Evolutionary conservation across 2,329 filamentous ascomycete species (phyloP).

Genomic region (Hymenoscyphus salicellus): DNA sequence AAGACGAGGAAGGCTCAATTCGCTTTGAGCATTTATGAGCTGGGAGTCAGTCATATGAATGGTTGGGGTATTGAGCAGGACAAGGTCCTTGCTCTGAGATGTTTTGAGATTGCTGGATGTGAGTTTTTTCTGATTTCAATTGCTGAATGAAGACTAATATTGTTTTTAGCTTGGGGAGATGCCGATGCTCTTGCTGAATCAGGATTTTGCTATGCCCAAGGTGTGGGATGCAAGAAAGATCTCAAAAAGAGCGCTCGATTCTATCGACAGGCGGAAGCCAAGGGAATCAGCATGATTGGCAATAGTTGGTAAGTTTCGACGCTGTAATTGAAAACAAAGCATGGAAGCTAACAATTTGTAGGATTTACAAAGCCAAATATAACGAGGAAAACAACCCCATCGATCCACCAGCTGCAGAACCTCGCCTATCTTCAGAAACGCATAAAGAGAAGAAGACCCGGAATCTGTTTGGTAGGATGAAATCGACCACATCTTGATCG

Average conservation of each 20-base stretch:
- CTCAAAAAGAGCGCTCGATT: conserved; percentile 89
- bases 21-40: conserved; percentile 90
- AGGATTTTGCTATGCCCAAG: conserved; percentile 93
- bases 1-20: conserved; percentile 90
- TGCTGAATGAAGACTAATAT: conserved; percentile 28
- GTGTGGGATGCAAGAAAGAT: conserved; percentile 91
- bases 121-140: conserved; percentile 39
- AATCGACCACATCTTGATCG: conserved; percentile 12
- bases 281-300: conserved; percentile 95
- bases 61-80: conserved; percentile 97
- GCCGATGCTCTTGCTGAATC: conserved; percentile 90
- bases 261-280: conserved; percentile 85
- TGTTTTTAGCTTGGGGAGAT: conserved; percentile 75
- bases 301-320: conserved; percentile 81
- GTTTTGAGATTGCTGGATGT: conserved; percentile 93
- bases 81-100: conserved; percentile 79
- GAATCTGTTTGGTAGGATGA: conserved; percentile 64
- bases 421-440: conserved; percentile 27
- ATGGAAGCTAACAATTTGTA: conserved; percentile 38
- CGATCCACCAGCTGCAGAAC: conserved; percentile 36
- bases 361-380: conserved; percentile 97
- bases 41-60: conserved; percentile 96
- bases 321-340: neutral
- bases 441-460: conserved; percentile 63
- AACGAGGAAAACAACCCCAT: conserved; percentile 54